A percentile compares a stretch with the other conserved stretches of the same genome.
These are phyloP conservation scores for Aspergillus ustus DNA, from an alignment of 2,329 filamentous ascomycete species.

Conservation along the genomic window DNA sequence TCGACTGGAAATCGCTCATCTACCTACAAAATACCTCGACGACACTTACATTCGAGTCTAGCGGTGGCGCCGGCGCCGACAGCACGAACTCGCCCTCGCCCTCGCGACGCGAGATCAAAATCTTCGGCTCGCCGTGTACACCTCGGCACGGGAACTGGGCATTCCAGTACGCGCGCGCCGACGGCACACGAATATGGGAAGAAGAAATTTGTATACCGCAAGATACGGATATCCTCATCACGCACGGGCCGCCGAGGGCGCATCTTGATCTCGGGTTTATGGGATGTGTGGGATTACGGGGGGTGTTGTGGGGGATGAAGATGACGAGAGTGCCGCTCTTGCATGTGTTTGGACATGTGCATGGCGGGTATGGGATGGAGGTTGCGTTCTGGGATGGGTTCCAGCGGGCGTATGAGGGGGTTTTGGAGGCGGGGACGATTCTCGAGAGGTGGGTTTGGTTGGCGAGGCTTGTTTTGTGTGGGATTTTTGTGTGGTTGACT, in stretches of 20 bases:
- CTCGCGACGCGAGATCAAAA: constrained; percentile 62
- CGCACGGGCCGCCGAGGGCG: constrained; percentile 73
- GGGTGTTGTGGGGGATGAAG: constrained; percentile 71
- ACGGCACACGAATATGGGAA: constrained; percentile 23
- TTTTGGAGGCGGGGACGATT: background rate
- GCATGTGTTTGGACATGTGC: background rate
- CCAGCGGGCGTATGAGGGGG: background rate
- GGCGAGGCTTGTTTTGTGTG: background rate
- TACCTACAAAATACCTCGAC: constrained; percentile 72
- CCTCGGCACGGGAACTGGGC: constrained; percentile 73
- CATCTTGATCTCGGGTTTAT: constrained; percentile 62
- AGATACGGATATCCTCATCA: constrained; percentile 75
- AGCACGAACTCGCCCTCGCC: too few relatives aligned
- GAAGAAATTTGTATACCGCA: constrained; percentile 70
- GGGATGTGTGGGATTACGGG: constrained; percentile 69
- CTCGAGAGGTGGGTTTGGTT: background rate
- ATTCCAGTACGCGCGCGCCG: constrained; percentile 69
- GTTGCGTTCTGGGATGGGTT: background rate
- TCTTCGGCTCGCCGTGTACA: constrained; percentile 79
- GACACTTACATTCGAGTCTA: constrained; percentile 49
- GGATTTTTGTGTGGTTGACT: background rate
- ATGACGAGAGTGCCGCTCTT: constrained; percentile 66
- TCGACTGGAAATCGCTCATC: constrained; percentile 67
- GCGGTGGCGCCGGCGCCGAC: constrained; percentile 27
- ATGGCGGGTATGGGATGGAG: background rate